These are phyloP conservation scores for Cystobasidium pallidum DNA, from an alignment of 1,284 basidiomycete species.

Conservation along the genomic window DNA sequence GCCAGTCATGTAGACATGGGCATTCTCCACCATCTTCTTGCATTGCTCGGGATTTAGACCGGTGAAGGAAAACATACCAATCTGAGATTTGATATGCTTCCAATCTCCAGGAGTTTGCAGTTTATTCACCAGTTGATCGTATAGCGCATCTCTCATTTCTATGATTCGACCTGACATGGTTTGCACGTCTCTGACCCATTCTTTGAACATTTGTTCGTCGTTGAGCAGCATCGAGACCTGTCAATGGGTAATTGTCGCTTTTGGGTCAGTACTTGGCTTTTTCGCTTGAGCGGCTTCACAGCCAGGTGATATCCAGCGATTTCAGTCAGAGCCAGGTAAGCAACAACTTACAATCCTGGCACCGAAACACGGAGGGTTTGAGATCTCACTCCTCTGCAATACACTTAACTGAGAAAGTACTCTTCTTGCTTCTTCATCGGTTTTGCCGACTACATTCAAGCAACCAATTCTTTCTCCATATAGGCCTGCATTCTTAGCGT, in stretches of 20 bases:
- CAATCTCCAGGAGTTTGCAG: constrained; percentile 81
- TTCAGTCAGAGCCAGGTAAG: too few relatives aligned
- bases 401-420: constrained; percentile 83
- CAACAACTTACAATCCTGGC: constrained; percentile 72
- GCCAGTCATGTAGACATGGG: constrained; percentile 82
- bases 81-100: constrained; percentile 86
- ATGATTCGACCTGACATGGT: constrained; percentile 93
- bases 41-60: constrained; percentile 64
- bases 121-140: constrained; percentile 75
- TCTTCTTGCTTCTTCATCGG: constrained; percentile 67
- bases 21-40: constrained; percentile 71
- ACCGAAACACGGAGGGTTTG: constrained; percentile 87
- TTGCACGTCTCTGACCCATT: constrained; percentile 87
- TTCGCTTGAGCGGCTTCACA: too few relatives aligned
- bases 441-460: constrained; percentile 70
- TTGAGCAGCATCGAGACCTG: constrained; percentile 80
- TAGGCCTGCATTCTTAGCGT: constrained; percentile 93
- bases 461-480: constrained; percentile 90
- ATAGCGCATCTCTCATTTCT: constrained; percentile 80
- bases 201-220: constrained; percentile 69
- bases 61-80: constrained; percentile 73
- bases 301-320: too few relatives aligned
- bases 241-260: not conserved
- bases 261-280: too few relatives aligned
- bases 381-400: constrained; percentile 86